These are phyloP conservation scores for Lepidium africanum DNA, from an alignment of 345 rosid genomes.

Conservation along the genomic window DNA sequence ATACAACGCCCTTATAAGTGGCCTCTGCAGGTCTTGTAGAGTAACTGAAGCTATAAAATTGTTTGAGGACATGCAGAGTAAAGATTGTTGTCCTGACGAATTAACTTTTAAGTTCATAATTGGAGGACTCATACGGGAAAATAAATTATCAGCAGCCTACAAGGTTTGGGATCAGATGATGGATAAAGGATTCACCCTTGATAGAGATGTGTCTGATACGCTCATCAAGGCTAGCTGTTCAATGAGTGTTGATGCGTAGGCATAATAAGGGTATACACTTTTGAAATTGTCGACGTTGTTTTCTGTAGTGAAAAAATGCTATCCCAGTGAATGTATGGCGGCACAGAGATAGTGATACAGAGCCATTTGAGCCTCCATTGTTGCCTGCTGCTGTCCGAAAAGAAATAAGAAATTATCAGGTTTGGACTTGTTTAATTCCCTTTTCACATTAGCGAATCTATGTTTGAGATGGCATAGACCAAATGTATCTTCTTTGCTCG, in stretches of 20 bases:
- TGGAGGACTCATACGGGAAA: slow-evolving; percentile 64
- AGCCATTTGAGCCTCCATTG: background rate
- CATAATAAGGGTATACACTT: background rate
- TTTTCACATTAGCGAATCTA: background rate
- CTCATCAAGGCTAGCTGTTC: slow-evolving; percentile 39
- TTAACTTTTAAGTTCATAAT: slow-evolving; percentile 78
- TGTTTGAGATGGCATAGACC: slow-evolving; percentile 3
- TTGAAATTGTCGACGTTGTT: background rate
- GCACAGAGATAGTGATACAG: slow-evolving; percentile 1
- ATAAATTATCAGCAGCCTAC: slow-evolving; percentile 53
- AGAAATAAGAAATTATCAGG: slow-evolving; percentile 24
- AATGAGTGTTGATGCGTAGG: slow-evolving; percentile 15
- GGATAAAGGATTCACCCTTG: slow-evolving; percentile 95
- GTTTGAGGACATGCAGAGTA: slow-evolving; percentile 64
- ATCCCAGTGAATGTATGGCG: background rate
- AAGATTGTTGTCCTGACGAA: slow-evolving; percentile 64
- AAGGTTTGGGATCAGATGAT: slow-evolving; percentile 95
- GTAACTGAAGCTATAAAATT: slow-evolving; percentile 54
- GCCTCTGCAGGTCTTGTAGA: slow-evolving; percentile 61
- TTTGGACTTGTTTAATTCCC: slow-evolving; percentile 22
- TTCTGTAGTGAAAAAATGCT: slow-evolving; percentile 5
- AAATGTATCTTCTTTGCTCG: background rate
- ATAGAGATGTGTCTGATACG: slow-evolving; percentile 57
- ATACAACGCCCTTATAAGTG: slow-evolving; percentile 73
- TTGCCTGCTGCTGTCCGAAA: slow-evolving; percentile 13